Percentiles rank a stretch among this genome's conserved stretches.
Conservation (phyloP, 192 early-diverging fungal species). For the Spizellomyces sp. region DNA sequence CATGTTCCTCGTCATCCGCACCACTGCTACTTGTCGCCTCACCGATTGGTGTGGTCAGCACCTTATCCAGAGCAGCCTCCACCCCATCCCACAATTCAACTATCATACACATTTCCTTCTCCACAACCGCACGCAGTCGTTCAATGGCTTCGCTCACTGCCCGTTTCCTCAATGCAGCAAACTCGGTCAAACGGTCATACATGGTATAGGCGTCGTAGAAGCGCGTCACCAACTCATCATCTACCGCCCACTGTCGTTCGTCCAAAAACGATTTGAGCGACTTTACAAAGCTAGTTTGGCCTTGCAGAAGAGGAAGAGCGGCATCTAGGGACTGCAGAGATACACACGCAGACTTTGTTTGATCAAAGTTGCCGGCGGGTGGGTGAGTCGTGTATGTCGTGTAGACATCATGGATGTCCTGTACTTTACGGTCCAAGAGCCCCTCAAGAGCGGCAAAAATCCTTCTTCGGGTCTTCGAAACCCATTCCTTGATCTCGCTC, state of each 20-base stretch:
- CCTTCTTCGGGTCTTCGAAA: neutral
- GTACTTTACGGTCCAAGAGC: neutral
- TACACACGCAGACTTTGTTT: neutral
- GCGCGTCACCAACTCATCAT: neutral
- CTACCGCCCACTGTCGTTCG: neutral
- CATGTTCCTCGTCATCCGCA: neutral
- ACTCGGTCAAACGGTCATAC: neutral
- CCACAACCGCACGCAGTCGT: neutral
- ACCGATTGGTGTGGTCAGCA: neutral
- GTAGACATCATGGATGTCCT: neutral
- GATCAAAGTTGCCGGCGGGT: neutral
- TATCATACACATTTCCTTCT: conserved; percentile 2
- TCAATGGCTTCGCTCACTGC: neutral
- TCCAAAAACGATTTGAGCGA: neutral
- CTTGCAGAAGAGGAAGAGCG: neutral
- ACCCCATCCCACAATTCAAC: neutral
- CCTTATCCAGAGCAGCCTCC: neutral
- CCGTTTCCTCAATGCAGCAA: neutral
- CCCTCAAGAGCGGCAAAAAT: neutral
- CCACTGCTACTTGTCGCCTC: neutral
- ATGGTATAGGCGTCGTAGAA: neutral
- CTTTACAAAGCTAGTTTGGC: neutral
- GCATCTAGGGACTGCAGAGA: neutral
- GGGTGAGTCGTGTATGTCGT: neutral
- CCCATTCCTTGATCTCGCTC: neutral